These are phyloP conservation scores for Stentor roeselii DNA, from an alignment of 73 alveolate genomes.

Conservation along the genomic window DNA sequence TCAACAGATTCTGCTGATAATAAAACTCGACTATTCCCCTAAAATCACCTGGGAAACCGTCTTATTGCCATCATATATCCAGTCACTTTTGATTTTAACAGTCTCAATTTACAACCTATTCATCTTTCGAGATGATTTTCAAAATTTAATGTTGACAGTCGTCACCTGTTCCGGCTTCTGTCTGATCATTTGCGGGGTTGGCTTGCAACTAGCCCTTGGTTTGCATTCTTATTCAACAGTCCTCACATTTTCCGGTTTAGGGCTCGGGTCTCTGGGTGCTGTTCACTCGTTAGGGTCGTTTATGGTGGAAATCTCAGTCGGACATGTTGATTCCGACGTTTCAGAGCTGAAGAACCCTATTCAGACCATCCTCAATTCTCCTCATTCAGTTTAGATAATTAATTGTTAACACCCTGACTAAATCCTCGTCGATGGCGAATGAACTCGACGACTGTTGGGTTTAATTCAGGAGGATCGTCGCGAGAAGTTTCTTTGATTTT, in stretches of 20 bases:
- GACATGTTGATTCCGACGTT: slow-evolving; percentile 14
- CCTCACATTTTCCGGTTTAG: background rate
- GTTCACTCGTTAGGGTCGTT: background rate
- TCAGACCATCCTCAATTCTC: background rate
- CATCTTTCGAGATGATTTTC: background rate
- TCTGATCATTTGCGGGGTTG: background rate
- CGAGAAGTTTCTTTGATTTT: background rate
- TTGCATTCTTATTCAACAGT: background rate
- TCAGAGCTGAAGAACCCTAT: background rate
- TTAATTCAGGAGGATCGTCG: slow-evolving; percentile 14
- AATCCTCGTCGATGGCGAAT: background rate
- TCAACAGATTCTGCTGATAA: background rate
- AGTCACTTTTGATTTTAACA: background rate
- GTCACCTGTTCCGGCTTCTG: background rate
- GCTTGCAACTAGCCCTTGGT: background rate
- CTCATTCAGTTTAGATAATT: slow-evolving; percentile 21
- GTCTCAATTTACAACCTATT: background rate
- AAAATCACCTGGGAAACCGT: background rate
- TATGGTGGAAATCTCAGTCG: slow-evolving; percentile 2
- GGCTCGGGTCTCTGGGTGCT: background rate
- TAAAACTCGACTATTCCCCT: background rate
- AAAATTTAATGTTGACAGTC: background rate
- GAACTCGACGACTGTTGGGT: background rate
- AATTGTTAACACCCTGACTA: slow-evolving; percentile 7
- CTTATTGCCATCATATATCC: background rate